These are phyloP conservation scores for Aristolochia contorta DNA, from an alignment of 164 flowering plant species.

Conservation along the genomic window DNA sequence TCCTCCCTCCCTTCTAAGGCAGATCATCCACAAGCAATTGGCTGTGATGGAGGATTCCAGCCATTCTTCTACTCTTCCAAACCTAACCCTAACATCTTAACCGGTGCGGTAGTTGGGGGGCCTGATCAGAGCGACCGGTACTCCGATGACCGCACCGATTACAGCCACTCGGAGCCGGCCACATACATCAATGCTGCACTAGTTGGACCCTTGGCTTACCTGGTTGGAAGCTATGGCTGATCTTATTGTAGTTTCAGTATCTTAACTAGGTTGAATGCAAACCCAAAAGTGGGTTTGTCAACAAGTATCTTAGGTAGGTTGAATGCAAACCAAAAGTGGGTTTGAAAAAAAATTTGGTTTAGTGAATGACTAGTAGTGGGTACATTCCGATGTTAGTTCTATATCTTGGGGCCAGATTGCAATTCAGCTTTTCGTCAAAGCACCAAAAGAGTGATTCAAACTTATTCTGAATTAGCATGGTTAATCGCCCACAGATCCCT, in stretches of 20 bases:
- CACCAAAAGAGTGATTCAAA: too few species aligned
- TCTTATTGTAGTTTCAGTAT: neutral
- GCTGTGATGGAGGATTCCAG: conserved; percentile 67
- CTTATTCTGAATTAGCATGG: too few species aligned
- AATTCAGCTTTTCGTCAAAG: too few species aligned
- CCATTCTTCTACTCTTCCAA: conserved; percentile 39
- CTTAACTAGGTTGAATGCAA: too few species aligned
- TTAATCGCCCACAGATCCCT: too few species aligned
- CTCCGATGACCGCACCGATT: conserved; percentile 62
- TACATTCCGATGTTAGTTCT: too few species aligned
- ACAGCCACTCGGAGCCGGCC: conserved; percentile 82
- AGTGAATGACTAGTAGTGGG: too few species aligned
- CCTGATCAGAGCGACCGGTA: conserved; percentile 62
- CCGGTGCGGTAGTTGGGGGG: conserved; percentile 87
- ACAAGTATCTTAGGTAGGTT: too few species aligned
- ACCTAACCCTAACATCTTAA: conserved; percentile 63
- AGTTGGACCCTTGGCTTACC: conserved; percentile 82
- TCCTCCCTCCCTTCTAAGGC: conserved; percentile 64
- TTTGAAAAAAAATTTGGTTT: too few species aligned
- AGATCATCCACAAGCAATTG: conserved; percentile 43
- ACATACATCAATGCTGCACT: conserved; percentile 81
- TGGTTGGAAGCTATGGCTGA: conserved; percentile 28
- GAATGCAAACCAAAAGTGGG: too few species aligned
- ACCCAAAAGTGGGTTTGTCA: too few species aligned
- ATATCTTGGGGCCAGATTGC: too few species aligned